Conservation (phyloP, 495 filamentous ascomycete species). For the Aspergillus haitiensis region DNA sequence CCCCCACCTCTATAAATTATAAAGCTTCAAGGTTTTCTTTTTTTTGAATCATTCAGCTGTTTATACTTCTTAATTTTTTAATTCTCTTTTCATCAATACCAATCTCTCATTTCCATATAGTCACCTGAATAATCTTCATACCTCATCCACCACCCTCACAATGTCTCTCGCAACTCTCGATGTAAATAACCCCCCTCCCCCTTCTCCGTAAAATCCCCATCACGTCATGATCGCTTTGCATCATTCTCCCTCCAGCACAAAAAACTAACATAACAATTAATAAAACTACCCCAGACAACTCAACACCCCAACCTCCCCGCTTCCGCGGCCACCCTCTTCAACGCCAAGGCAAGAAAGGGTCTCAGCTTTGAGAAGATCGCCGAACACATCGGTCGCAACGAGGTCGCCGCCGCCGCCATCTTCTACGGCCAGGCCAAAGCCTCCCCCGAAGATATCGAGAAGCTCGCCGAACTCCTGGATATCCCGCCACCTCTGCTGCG, state of each 20-base stretch:
- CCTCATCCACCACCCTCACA: constrained; percentile 7
- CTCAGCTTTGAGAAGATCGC: constrained; percentile 84
- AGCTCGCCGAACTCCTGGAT: constrained; percentile 66
- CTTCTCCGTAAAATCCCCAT: neutral
- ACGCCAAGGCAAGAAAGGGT: constrained; percentile 71
- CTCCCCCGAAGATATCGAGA: constrained; percentile 71
- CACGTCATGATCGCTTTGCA: too few species aligned
- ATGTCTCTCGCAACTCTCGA: constrained; percentile 49
- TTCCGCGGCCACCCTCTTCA: constrained; percentile 76
- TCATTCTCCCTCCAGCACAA: neutral
- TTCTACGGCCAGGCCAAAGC: constrained; percentile 94
- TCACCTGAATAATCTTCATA: neutral
- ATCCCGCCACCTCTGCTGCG: constrained; percentile 59
- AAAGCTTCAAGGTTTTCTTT: neutral
- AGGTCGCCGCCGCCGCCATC: constrained; percentile 87
- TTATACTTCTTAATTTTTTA: neutral
- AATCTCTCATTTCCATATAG: neutral
- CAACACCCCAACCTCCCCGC: constrained; percentile 60
- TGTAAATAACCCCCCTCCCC: constrained; percentile 25
- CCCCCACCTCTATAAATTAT: neutral
- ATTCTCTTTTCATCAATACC: neutral
- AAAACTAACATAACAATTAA: constrained; percentile 1
- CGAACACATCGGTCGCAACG: constrained; percentile 72
- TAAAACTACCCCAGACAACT: constrained; percentile 27
- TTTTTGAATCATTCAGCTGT: too few species aligned